Base-by-base conservation (phyloP, 2,329 filamentous ascomycete genomes). In the Colletotrichum simmondsii region DNA sequence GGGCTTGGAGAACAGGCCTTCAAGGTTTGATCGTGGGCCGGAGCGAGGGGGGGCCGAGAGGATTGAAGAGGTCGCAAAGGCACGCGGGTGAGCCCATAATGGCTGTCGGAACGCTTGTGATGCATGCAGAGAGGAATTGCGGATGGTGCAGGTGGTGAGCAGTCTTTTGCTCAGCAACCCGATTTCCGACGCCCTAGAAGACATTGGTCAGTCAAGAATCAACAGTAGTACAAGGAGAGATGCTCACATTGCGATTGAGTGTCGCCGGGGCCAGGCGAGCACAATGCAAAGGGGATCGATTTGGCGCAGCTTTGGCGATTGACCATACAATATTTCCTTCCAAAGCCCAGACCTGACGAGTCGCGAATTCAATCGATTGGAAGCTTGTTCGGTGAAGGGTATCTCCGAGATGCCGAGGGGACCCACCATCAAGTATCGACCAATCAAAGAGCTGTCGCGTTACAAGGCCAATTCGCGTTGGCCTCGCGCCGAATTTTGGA, bases 381-480 rank as follows among this genome's bases (percentile, higher is more conserved):
- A 46, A 67, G 54, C 63, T 64, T 53, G 7, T 12, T 32, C 74
- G 74, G 74, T 69, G 57, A 72, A 74, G 61, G 8, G 65, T 65
- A 37, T 24, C 22, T 42, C 72, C 74, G 73, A 42, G 3, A 3
- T n/a, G n/a, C 68, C 64, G 65, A 30, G 0, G 0, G 0, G 19
- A 0, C 7, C 74, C 72, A 64, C 54, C 3, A 10, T 49, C 2
- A 1, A 8, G 10, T 1, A 3, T 0, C 2, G 26, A 1, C 74
- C 74, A 75, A 75, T 75, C 59, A 75, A 30, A 35, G n/a, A 14
- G 12, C 72, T 19, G 72, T 75, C 74, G 74, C 74, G 71, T 71
- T 64, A 19, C 56, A 58, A 71, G 60, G 49, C 59, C 52, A 64
- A 49, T 62, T 26, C 64, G 62, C 70, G 61, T 74, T 70, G 63